These are phyloP conservation scores for Cruciata laevipes DNA, from an alignment of 257 asterid genomes.

Conservation along the genomic window DNA sequence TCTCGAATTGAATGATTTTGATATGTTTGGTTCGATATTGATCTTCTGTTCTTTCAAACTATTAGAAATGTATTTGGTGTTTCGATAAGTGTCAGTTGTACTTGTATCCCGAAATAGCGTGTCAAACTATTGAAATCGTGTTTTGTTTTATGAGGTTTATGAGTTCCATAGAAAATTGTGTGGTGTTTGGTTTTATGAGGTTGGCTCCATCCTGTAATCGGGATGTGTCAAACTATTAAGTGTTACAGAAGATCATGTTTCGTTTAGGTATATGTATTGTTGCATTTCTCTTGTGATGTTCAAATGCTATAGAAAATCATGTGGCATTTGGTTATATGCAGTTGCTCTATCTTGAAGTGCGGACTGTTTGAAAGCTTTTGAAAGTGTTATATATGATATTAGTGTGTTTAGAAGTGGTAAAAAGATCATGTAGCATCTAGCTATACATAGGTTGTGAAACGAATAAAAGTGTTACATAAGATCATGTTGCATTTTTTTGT, in stretches of 20 bases:
- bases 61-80: not conserved
- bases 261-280: not conserved
- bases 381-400: not conserved
- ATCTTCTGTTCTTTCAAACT: not conserved
- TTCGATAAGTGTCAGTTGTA: not conserved
- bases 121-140: not conserved
- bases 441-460: no score
- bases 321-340: not conserved
- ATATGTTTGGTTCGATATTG: not conserved
- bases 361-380: not conserved
- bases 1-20: not conserved
- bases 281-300: not conserved
- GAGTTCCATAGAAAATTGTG: not conserved
- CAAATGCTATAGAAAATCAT: not conserved
- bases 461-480: no score
- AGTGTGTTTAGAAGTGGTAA: not conserved
- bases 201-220: no score
- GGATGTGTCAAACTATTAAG: not conserved
- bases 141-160: no score
- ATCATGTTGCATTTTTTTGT: no score
- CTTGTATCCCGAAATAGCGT: not conserved
- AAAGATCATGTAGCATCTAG: not conserved
- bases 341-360: not conserved
- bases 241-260: not conserved
- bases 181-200: not conserved